Evolutionary conservation across 129 eudicot genomes (phyloP), one percentile per base, ranked within the genome.

Genomic region (Lactuca saligna): DNA sequence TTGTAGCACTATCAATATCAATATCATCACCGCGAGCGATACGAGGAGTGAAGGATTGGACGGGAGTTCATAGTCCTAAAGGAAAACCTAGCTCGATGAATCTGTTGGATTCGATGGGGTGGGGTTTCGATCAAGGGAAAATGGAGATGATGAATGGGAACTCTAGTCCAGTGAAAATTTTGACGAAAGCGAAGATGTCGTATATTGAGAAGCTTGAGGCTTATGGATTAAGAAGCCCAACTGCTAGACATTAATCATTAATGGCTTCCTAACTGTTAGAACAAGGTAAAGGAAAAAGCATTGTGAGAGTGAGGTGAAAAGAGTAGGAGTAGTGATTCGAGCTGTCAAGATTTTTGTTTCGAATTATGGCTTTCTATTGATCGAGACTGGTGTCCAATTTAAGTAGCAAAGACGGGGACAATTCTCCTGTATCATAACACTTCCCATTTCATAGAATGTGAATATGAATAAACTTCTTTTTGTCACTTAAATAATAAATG

Each of bases 191-290:
- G 69, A 87, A 79, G 75, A 69, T 68, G 65, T 83, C 88, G 6
- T 85, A 87, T 68, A 81, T 83, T 32, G 97, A 91, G 41, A 87
- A 78, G 84, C 80, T 87, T 13, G 97, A 87, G 76, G 61, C 71
- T 71, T 69, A 84, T n/a, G 82, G 88, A 61, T 48, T 81, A 71
- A 75, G 91, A 81, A 90, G 97, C 83, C 97, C 97, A 17, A 76
- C 87, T 9, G 79, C 85, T 17, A 84, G 95, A 57, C 86, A 87
- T 77, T 84, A 72, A 79, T 54, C 86, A 87, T 77, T 84, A 72
- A 79, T 54, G 13, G 61, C 4, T 5, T 76, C 58, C 63, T 50
- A 46, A 78, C 25, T 33, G 35, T 44, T 53, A 68, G 67, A 62
- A 55, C 25, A 58, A 65, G 66, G 12, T 61, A 42, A 42, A 39